These are phyloP conservation scores for Colletotrichum liaoningense DNA, from an alignment of 2,329 filamentous ascomycete genomes.

Conservation along the genomic window DNA sequence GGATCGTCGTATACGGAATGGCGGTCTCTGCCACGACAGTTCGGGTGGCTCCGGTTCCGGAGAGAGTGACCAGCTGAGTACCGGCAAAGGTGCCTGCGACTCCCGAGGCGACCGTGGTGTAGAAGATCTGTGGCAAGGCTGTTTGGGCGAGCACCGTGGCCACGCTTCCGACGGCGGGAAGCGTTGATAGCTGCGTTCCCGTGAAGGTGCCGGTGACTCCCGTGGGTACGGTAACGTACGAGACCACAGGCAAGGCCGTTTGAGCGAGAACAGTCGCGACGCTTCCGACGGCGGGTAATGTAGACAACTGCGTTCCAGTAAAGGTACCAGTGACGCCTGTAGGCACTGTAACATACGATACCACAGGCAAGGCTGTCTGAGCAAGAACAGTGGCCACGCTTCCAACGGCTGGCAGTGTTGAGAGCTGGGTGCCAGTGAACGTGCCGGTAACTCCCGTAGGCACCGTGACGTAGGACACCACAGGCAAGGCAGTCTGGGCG, in stretches of 20 bases:
- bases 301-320: not conserved
- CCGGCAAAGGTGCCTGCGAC: not conserved
- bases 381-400: not conserved
- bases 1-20: not conserved
- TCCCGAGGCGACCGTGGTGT: not conserved
- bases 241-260: conserved; percentile 2
- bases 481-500: not conserved
- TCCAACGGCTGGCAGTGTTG: not conserved
- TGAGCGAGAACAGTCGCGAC: not conserved
- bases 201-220: conserved; percentile 2
- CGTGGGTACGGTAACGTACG: not conserved
- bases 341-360: not conserved
- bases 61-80: not conserved
- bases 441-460: not conserved
- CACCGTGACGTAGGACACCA: not conserved
- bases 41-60: not conserved
- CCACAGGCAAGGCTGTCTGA: not conserved
- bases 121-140: not conserved
- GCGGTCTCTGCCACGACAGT: conserved; percentile 18
- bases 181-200: not conserved
- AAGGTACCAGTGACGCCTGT: conserved; percentile 6
- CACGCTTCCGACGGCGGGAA: not conserved
- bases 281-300: not conserved
- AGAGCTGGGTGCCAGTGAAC: not conserved
- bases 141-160: conserved; percentile 12